phyloP scores from a whole-genome alignment of 306 rosid genomes.

The Mimosa bimucronata region DNA sequence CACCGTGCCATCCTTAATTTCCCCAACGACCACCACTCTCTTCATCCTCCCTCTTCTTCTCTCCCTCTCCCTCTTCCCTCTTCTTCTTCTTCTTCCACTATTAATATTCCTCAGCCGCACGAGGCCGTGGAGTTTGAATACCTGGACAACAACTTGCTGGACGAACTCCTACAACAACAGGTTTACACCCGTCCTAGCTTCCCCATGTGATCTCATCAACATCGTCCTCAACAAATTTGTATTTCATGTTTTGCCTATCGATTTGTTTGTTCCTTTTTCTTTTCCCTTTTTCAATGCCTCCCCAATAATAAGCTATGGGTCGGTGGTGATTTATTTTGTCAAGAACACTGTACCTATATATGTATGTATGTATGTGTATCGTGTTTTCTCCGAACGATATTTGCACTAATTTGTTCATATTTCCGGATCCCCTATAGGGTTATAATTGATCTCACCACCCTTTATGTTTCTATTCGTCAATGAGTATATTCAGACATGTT shows the following conservation, averaged over 20 bases:
- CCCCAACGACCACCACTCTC: conserved; percentile 69
- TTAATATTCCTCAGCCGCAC: not conserved
- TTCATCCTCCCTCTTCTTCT: not conserved
- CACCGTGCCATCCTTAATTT: conserved; percentile 85
- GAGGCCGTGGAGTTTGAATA: conserved; percentile 64
- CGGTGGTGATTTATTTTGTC: not conserved
- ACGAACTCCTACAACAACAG: conserved; percentile 65
- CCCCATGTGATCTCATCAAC: not conserved
- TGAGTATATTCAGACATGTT: no score
- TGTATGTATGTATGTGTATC: no score
- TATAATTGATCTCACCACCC: no score
- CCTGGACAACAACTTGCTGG: conserved; percentile 68
- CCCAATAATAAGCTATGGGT: not conserved
- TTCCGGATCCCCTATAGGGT: no score
- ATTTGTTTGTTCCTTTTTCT: not conserved
- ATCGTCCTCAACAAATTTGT: not conserved
- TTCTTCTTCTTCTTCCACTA: conserved; percentile 14
- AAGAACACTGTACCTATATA: not conserved
- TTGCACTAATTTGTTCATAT: no score
- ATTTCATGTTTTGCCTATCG: not conserved
- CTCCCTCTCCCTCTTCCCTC: conserved; percentile 8
- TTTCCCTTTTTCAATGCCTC: not conserved
- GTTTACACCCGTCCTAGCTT: not conserved
- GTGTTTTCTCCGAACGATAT: no score
- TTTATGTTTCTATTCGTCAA: no score